Percentiles rank a stretch among this genome's conserved stretches.
phyloP scores from a whole-genome alignment of 306 rosid species.

The Fragaria nilgerrensis region DNA sequence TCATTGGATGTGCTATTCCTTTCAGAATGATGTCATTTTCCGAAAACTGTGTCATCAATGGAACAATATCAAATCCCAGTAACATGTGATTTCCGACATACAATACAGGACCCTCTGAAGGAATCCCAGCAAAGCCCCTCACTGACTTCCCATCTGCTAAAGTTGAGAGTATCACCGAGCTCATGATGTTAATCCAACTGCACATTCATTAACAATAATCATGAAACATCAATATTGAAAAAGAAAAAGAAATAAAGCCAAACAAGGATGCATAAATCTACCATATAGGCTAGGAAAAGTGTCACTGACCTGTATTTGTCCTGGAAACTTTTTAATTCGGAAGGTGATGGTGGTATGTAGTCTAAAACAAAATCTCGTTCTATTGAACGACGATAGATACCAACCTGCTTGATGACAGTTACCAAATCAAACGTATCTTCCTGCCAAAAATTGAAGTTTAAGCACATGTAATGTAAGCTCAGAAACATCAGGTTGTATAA shows the following conservation, averaged over 20 bases:
- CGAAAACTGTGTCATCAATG: conserved; percentile 40
- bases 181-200: conserved; percentile 48
- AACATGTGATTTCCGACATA: conserved; percentile 91
- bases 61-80: conserved; percentile 57
- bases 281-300: neutral
- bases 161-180: conserved; percentile 78
- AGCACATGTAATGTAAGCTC: neutral
- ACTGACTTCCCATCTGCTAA: conserved; percentile 73
- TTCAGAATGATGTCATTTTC: conserved; percentile 51
- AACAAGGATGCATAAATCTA: neutral
- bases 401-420: conserved; percentile 56
- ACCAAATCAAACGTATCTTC: conserved; percentile 66
- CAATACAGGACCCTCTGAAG: conserved; percentile 88
- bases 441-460: conserved; percentile 38
- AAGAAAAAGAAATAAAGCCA: neutral
- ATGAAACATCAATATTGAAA: neutral
- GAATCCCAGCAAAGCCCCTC: conserved; percentile 78
- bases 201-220: conserved; percentile 7
- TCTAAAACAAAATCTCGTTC: conserved; percentile 58
- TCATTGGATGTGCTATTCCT: conserved; percentile 85
- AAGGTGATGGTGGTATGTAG: conserved; percentile 57
- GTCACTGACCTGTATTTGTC: conserved; percentile 44
- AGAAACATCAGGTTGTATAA: neutral
- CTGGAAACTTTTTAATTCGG: conserved; percentile 35
- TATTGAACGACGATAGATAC: conserved; percentile 70